Evolutionary conservation across 2,329 filamentous ascomycete species (phyloP).

Genomic region (Epichloe brachyelytri): DNA sequence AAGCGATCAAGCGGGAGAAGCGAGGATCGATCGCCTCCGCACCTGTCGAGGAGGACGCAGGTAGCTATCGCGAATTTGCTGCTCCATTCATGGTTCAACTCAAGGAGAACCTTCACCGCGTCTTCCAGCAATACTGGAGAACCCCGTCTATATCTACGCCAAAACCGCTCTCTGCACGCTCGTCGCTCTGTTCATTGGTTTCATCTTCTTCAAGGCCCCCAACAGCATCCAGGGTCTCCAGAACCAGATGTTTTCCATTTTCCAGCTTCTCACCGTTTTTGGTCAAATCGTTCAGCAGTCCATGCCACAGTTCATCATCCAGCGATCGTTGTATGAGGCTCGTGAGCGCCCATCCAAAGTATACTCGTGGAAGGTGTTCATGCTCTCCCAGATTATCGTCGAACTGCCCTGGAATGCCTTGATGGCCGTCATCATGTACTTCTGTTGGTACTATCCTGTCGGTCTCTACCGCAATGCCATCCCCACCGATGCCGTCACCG

Average conservation of each 20-base stretch:
- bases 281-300: slow-evolving; percentile 67
- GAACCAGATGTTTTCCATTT: slow-evolving; percentile 78
- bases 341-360: slow-evolving; percentile 75
- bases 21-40: slow-evolving; percentile 14
- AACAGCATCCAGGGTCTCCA: slow-evolving; percentile 66
- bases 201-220: slow-evolving; percentile 62
- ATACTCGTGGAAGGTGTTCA: slow-evolving; percentile 77
- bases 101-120: slow-evolving; percentile 52
- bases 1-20: slow-evolving; percentile 40
- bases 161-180: slow-evolving; percentile 57
- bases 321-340: slow-evolving; percentile 71
- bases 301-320: slow-evolving; percentile 77
- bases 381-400: slow-evolving; percentile 70
- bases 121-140: slow-evolving; percentile 89
- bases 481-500: slow-evolving; percentile 43
- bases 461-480: slow-evolving; percentile 61
- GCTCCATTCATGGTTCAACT: slow-evolving; percentile 60
- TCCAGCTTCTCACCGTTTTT: slow-evolving; percentile 74
- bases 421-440: slow-evolving; percentile 63
- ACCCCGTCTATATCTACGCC: slow-evolving; percentile 77
- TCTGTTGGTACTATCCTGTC: slow-evolving; percentile 78
- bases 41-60: slow-evolving; percentile 10
- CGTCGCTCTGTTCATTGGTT: slow-evolving; percentile 64
- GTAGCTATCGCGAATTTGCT: slow-evolving; percentile 62
- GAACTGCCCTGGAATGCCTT: slow-evolving; percentile 77